A percentile compares a stretch with the other conserved stretches of the same genome.
These are phyloP conservation scores for Hypoxylon sp. DNA, from an alignment of 2,329 filamentous ascomycete genomes.

Conservation along the genomic window DNA sequence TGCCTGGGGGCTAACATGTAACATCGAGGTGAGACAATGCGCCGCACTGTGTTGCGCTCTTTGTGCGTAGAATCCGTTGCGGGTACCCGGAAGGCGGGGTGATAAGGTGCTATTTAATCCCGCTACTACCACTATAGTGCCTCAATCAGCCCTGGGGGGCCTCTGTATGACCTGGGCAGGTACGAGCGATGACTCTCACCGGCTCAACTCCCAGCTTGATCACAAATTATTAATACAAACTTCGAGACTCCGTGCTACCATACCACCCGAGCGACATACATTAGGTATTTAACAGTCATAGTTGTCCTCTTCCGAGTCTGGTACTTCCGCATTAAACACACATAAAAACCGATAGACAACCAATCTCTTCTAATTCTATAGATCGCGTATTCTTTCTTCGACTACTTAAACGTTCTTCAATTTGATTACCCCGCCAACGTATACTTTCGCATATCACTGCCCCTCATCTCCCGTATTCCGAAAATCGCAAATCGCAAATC, in stretches of 20 bases:
- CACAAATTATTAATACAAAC: constrained; percentile 43
- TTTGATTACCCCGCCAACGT: constrained; percentile 23
- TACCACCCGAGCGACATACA: constrained; percentile 12
- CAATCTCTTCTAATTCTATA: constrained; percentile 1
- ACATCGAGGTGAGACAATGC: constrained; percentile 31
- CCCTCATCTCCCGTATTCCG: constrained; percentile 8
- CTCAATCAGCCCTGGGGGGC: neutral
- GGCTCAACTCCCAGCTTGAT: constrained; percentile 1
- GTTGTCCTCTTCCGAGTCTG: constrained; percentile 20
- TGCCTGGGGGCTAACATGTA: constrained; percentile 8
- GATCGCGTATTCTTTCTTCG: neutral
- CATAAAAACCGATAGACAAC: constrained; percentile 8
- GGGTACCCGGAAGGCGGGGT: constrained; percentile 26
- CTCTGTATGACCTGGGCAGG: neutral
- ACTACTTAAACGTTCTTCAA: neutral
- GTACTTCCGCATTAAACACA: constrained; percentile 4
- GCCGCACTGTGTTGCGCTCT: constrained; percentile 47
- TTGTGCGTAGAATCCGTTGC: constrained; percentile 30
- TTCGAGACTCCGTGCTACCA: constrained; percentile 34
- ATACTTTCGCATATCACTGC: constrained; percentile 18
- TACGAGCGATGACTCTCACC: constrained; percentile 2
- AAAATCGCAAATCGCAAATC: constrained; percentile 12
- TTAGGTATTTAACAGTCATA: constrained; percentile 22
- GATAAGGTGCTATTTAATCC: constrained; percentile 21
- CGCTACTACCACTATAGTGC: constrained; percentile 17